Base-by-base conservation (phyloP, 495 filamentous ascomycete genomes). In the Trichocladium uniseriatum region DNA sequence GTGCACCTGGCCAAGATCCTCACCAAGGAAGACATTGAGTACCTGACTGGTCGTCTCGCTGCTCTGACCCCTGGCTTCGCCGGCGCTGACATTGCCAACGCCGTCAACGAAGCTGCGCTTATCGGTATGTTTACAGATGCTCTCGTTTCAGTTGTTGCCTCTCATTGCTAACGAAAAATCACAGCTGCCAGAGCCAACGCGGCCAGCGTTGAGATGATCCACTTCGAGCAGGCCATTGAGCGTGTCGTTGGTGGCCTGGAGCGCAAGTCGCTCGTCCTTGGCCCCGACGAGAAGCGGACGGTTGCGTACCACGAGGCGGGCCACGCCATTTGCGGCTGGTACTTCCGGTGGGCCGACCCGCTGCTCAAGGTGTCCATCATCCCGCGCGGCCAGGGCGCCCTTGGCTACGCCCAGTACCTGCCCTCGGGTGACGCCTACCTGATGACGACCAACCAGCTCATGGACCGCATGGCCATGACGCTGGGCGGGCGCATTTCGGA, bases 401-500 rank as follows among this genome's bases (percentile, higher is more conserved):
- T 98, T 20, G 92, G 92, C 16, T 98, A 98, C 62, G 92, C 92
- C 7, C 92, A 98, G 66, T 95, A 95, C 64, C 77, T 98, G n/a
- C 92, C 92, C 2, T 69, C 81, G 2, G 79, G 83, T 27, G 92
- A 98, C 62, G 86, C 85, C 21, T 96, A 96, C 66, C 77, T 97
- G 45, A 86, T 98, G 89, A 95, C 81, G 54, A 82, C 87, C 54
- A 83, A 90, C 65, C 92, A 98, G 71, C 72, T 98, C 21, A 96
- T 96, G 90, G 92, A 98, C 67, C 88, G 94, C 51, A 98, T 98
- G 94, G 92, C 94, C 52, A 98, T 98, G 92, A 95, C 92, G 15
- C 80, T 98, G 34, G 92, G 86, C 56, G 92, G 92, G 3, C 84
- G 92, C 53, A 86, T 98, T 35, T 89, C 83, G 32, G 92, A 98